Evolutionary conservation across 202 grass and related monocot species (phyloP).

Genomic region (Musa balbisiana): DNA sequence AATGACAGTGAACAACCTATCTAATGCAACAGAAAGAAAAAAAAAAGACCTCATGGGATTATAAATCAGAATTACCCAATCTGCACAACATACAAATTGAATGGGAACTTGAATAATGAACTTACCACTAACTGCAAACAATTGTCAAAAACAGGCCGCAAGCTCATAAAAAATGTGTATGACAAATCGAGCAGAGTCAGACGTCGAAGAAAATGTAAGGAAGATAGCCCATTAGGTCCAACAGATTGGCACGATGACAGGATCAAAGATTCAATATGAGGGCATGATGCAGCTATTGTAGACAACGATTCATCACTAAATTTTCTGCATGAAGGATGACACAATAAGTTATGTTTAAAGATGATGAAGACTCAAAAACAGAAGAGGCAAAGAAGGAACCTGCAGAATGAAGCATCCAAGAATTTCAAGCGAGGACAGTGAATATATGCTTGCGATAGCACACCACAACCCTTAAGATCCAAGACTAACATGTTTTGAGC

Average conservation of each 20-base stretch:
- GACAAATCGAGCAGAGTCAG: conserved; percentile 87
- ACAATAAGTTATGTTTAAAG: conserved; percentile 19
- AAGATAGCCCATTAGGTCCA: conserved; percentile 58
- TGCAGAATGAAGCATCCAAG: conserved; percentile 96
- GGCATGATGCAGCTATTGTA: conserved; percentile 44
- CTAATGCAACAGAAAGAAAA: background rate
- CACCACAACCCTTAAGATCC: conserved; percentile 90
- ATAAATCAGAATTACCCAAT: conserved; percentile 3
- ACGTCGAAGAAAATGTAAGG: conserved; percentile 59
- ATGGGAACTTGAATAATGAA: background rate
- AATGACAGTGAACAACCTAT: background rate
- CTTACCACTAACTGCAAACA: conserved; percentile 70
- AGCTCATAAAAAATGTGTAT: conserved; percentile 80
- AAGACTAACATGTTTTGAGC: conserved; percentile 78
- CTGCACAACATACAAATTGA: background rate
- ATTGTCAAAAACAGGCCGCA: conserved; percentile 77
- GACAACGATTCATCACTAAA: conserved; percentile 74
- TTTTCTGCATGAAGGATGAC: conserved; percentile 42
- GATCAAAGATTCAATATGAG: conserved; percentile 62
- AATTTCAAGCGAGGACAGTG: conserved; percentile 71
- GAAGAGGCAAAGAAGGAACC: conserved; percentile 31
- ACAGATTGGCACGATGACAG: conserved; percentile 68
- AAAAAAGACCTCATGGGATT: background rate
- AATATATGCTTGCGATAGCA: conserved; percentile 67
- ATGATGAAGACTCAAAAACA: conserved; percentile 13